Evolutionary conservation across 768 basidiomycete species (phyloP).

Genomic region (Mycena galopus): DNA sequence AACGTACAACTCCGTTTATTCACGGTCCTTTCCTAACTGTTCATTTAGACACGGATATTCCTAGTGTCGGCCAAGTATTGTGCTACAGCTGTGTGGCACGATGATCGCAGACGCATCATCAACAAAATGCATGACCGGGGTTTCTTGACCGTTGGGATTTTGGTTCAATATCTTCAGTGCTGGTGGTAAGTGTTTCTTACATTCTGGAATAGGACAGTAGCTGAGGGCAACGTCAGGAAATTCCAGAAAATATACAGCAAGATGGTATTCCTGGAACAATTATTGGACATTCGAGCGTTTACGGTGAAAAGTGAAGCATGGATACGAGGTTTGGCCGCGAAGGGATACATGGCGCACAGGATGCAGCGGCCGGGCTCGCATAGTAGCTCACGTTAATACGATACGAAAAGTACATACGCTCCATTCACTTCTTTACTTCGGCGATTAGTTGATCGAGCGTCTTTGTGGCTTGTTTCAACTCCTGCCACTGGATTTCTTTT

Average conservation of each 20-base stretch:
- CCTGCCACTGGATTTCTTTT: conserved; percentile 63
- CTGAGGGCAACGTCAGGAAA: conserved; percentile 56
- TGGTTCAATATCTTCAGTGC: conserved; percentile 63
- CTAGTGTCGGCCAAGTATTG: conserved; percentile 93
- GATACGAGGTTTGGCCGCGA: conserved; percentile 70
- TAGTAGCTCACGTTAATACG: conserved; percentile 35
- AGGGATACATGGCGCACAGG: conserved; percentile 75
- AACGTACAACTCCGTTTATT: conserved; percentile 55
- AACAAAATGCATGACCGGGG: conserved; percentile 64
- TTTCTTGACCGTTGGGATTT: conserved; percentile 60
- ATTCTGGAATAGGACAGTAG: background rate
- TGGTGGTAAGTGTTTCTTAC: conserved; percentile 73
- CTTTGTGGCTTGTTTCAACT: conserved; percentile 57
- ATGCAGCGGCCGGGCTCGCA: conserved; percentile 78
- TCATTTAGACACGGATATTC: conserved; percentile 83
- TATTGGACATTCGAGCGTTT: conserved; percentile 75
- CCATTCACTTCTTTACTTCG: conserved; percentile 48
- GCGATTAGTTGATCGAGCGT: conserved; percentile 68
- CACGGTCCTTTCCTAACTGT: conserved; percentile 2
- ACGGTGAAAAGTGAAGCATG: conserved; percentile 70
- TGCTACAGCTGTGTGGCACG: conserved; percentile 81
- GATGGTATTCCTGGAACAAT: conserved; percentile 66
- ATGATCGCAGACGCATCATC: conserved; percentile 65
- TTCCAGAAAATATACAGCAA: conserved; percentile 67
- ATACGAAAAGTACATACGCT: conserved; percentile 29